Conservation (phyloP, 108 stramenopile genomes). For the Aurantiochytrium sp. region DNA sequence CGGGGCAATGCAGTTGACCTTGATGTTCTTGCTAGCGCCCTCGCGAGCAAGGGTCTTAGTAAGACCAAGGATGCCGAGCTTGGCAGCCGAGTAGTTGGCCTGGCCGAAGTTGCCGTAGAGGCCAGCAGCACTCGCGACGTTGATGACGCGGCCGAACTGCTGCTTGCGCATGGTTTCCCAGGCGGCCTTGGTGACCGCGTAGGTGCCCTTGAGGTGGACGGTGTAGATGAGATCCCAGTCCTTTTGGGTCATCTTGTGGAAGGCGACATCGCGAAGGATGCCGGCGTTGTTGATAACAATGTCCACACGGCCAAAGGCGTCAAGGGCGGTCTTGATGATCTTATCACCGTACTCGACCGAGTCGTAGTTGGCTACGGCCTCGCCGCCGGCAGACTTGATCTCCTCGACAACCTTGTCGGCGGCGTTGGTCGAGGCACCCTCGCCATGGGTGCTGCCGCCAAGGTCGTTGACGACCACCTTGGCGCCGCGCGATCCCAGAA, state of each 20-base stretch:
- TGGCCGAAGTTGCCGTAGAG: constrained; percentile 42
- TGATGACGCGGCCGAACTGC: constrained; percentile 34
- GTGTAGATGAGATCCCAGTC: constrained; percentile 31
- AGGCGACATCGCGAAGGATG: constrained; percentile 33
- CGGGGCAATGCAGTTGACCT: constrained; percentile 31
- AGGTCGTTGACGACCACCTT: constrained; percentile 36
- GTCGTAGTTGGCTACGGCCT: constrained; percentile 26
- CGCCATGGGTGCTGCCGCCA: constrained; percentile 12
- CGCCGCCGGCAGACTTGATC: constrained; percentile 19
- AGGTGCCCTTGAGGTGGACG: constrained; percentile 35
- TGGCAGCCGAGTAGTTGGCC: constrained; percentile 28
- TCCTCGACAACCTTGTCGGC: constrained; percentile 25
- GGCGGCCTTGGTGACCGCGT: constrained; percentile 19
- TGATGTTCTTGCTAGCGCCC: constrained; percentile 21
- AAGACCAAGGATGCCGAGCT: constrained; percentile 32
- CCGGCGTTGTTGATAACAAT: constrained; percentile 41
- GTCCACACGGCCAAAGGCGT: constrained; percentile 24
- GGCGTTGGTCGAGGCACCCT: background rate
- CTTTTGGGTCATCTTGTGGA: constrained; percentile 32
- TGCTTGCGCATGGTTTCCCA: constrained; percentile 31
- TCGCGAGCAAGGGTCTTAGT: constrained; percentile 29
- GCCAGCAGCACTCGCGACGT: constrained; percentile 24
- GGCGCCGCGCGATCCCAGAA: constrained; percentile 26
- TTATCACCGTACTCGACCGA: constrained; percentile 19
- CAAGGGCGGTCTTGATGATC: constrained; percentile 24